phyloP scores from a whole-genome alignment of 106 monocot genomes.

The Dactylorhiza incarnata region DNA sequence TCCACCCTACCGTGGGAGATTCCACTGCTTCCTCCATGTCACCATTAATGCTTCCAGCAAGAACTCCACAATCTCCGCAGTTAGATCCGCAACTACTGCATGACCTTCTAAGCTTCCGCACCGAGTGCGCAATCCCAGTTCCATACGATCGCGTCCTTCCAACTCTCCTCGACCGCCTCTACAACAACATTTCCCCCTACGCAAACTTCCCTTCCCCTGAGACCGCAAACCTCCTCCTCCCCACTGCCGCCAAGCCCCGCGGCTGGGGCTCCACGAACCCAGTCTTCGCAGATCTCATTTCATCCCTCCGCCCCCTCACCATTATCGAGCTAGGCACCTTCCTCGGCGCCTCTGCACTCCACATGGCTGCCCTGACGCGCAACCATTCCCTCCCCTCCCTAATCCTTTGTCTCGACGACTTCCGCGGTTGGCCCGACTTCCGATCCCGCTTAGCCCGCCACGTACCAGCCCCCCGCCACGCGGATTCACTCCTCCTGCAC shows the following conservation, averaged over 20 bases:
- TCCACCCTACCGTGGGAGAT: neutral
- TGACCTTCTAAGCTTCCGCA: constrained; percentile 4
- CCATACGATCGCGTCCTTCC: neutral
- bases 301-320: constrained; percentile 31
- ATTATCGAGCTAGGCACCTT: constrained; percentile 79
- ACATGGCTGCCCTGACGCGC: constrained; percentile 56
- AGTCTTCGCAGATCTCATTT: constrained; percentile 31
- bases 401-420: constrained; percentile 77
- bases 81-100: neutral
- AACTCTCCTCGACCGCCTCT: constrained; percentile 1
- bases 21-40: neutral
- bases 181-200: constrained; percentile 16
- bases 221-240: neutral
- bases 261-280: constrained; percentile 3
- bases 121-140: constrained; percentile 1
- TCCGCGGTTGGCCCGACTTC: constrained; percentile 70
- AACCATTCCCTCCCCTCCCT: constrained; percentile 28
- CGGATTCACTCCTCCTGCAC: constrained; percentile 43
- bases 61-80: neutral
- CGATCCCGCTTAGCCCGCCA: constrained; percentile 24
- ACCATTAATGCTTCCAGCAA: neutral
- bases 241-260: constrained; percentile 1
- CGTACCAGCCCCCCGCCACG: constrained; percentile 24
- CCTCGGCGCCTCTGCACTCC: constrained; percentile 80
- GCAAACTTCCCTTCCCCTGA: constrained; percentile 1